Conservation (phyloP, 805 yeast genomes). For the Wickerhamomyces mucosus region DNA sequence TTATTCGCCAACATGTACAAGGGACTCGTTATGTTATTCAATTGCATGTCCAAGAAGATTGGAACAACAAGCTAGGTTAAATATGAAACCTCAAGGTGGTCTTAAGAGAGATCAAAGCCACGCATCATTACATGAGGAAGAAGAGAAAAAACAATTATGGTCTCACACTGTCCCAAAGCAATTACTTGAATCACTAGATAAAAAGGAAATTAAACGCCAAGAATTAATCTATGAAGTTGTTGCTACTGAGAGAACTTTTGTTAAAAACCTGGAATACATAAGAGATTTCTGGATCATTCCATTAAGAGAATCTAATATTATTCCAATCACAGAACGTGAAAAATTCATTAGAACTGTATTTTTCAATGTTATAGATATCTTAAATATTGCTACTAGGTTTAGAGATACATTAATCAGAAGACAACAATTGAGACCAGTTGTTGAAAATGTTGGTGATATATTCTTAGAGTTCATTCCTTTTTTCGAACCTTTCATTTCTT, state of each 20-base stretch:
- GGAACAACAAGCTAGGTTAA: constrained; percentile 90
- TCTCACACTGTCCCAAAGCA: constrained; percentile 81
- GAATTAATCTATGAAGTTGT: constrained; percentile 92
- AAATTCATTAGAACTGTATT: constrained; percentile 88
- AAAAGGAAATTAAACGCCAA: constrained; percentile 83
- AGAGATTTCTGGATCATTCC: constrained; percentile 94
- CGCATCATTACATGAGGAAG: constrained; percentile 62
- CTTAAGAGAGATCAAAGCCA: constrained; percentile 66
- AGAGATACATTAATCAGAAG: constrained; percentile 86
- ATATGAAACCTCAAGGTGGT: constrained; percentile 82
- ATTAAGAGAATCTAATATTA: constrained; percentile 73
- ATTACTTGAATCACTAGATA: constrained; percentile 68
- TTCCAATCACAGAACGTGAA: constrained; percentile 83
- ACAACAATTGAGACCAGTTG: constrained; percentile 79
- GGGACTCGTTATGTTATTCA: constrained; percentile 82
- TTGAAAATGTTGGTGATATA: constrained; percentile 79
- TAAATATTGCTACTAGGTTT: constrained; percentile 71
- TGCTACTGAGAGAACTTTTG: constrained; percentile 90
- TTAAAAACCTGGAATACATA: constrained; percentile 85
- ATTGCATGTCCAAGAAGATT: constrained; percentile 93
- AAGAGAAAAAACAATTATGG: constrained; percentile 83
- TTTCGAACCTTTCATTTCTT: constrained; percentile 87
- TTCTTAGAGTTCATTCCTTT: constrained; percentile 74
- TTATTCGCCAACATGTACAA: constrained; percentile 92
- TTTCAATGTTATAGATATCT: constrained; percentile 80